Base-by-base conservation (phyloP, 129 eudicot species). In the Chrysanthemum makinoi region DNA sequence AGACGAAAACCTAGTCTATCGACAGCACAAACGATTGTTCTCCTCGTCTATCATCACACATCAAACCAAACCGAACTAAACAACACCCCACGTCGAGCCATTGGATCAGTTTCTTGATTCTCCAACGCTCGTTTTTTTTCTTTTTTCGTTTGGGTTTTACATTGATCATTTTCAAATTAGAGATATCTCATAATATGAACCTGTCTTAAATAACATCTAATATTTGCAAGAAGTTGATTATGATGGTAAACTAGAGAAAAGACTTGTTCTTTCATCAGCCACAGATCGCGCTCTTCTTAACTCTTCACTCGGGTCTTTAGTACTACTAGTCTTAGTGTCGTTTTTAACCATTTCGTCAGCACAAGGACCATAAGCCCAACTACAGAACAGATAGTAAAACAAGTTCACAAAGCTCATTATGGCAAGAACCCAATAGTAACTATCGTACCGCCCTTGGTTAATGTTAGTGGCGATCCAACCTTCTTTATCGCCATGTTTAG, bases 281-380 rank as follows among this genome's bases (percentile, higher is more conserved):
- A 74, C 78, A 0, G 83, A 67, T 79, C 79, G 55, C 47, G 79
- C 71, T 68, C 79, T 47, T 61, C 63, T 70, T 46, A 73, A 60
- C 66, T 67, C 75, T 49, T 67, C 83, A 28, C 6, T 56, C 16
- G 83, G 30, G 14, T 80, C 83, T 12, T 18, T 52, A 69, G 16
- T 54, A 4, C 19, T 30, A 24, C 43, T 47, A 65, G 13, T 68
- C 30, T 44, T 65, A 30, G 68, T 10, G 30, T 75, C 69, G 39
- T 44, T 55, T 71, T 69, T 70, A 49, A 46, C 52, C 59, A 8
- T 69, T 70, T 80, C 84, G 6, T 80, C 77, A 11, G 44, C 77
- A 63, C 82, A 74, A n/a, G 86, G 89, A 10, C 89, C 89, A 57
- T 84, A 84, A 57, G 79, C 76, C 83, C 86, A 74, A 73, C 86